Conservation (phyloP, 129 eudicot species). For the Kitagawia praeruptora region DNA sequence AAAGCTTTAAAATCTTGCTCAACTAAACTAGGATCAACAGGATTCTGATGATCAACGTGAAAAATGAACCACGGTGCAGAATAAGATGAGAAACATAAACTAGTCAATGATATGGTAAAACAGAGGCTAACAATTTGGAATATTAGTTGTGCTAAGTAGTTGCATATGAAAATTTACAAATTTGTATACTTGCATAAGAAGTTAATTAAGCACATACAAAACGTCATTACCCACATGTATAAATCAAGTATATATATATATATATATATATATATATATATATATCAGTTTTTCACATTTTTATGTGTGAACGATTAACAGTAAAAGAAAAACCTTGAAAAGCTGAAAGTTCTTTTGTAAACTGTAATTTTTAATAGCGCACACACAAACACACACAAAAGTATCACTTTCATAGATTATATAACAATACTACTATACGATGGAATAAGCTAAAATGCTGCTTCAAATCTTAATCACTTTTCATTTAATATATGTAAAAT, state of each 20-base stretch:
- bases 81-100: neutral
- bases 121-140: neutral
- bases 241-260: too few relatives aligned
- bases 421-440: neutral
- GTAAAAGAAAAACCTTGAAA: neutral
- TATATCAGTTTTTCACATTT: too few relatives aligned
- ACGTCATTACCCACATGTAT: neutral
- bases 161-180: neutral
- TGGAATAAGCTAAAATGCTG: neutral
- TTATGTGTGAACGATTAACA: neutral
- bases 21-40: slow-evolving; percentile 53
- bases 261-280: too few relatives aligned
- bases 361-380: too few relatives aligned
- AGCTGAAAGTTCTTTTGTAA: too few relatives aligned
- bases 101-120: neutral
- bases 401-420: neutral
- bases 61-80: neutral
- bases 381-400: neutral
- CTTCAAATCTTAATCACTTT: neutral
- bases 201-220: neutral
- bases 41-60: slow-evolving; percentile 50
- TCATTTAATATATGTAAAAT: neutral
- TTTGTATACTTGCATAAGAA: neutral
- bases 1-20: slow-evolving; percentile 55
- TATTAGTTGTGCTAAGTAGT: neutral